phyloP scores from a whole-genome alignment of 495 filamentous ascomycete genomes.

The Penicillium lividum region DNA sequence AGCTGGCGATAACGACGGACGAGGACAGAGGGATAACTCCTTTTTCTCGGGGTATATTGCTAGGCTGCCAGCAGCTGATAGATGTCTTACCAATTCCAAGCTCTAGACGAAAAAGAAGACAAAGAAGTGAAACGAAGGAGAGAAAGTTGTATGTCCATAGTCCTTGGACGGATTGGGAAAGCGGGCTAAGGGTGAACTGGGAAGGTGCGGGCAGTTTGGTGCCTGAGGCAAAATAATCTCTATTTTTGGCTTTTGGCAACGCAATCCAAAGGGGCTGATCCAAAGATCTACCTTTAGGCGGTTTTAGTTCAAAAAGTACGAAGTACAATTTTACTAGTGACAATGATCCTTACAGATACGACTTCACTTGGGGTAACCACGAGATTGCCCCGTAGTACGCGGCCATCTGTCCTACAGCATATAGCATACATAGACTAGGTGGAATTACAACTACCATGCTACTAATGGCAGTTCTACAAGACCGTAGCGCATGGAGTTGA shows the following conservation, averaged over 20 bases:
- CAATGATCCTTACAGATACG: not conserved
- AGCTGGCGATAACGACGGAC: conserved; percentile 14
- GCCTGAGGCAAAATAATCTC: conserved; percentile 20
- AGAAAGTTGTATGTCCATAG: conserved; percentile 23
- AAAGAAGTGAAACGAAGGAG: conserved; percentile 6
- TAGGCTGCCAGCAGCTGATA: not conserved
- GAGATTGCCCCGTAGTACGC: not conserved
- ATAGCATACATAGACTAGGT: not conserved
- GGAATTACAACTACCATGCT: conserved; percentile 7
- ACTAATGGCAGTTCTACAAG: conserved; percentile 16
- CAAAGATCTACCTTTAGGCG: not conserved
- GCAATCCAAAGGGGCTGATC: not conserved
- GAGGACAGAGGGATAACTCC: not conserved
- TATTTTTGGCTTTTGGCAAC: conserved; percentile 24
- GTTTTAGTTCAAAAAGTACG: not conserved
- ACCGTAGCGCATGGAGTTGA: conserved; percentile 26
- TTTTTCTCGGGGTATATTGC: not conserved
- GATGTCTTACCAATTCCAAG: not conserved
- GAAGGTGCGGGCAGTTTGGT: conserved; percentile 3
- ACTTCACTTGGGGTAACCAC: not conserved
- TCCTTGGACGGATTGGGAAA: conserved; percentile 31
- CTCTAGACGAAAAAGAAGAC: conserved; percentile 4
- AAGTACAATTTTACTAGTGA: not conserved
- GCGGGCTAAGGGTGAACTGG: conserved; percentile 15
- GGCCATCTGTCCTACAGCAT: not conserved